phyloP scores from a whole-genome alignment of 805 yeast species.

The Starmerella powellii region DNA sequence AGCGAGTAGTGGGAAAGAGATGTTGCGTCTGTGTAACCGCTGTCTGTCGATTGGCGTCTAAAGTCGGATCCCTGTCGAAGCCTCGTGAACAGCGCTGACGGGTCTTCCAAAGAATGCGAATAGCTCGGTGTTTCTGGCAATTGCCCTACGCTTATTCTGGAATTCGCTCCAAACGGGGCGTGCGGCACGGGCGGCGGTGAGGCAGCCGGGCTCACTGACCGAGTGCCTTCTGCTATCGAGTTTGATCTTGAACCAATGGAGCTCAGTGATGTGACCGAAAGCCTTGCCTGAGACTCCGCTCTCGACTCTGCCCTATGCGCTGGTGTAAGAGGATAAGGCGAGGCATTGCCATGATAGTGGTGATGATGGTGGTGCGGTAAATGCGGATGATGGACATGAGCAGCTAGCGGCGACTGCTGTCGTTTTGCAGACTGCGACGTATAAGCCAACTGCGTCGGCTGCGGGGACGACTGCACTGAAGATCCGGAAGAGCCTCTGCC shows the following conservation, averaged over 20 bases:
- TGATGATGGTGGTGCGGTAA: constrained; percentile 2
- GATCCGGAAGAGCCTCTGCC: neutral
- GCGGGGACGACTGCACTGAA: constrained; percentile 1
- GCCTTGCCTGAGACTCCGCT: constrained; percentile 7
- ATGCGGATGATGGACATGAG: neutral
- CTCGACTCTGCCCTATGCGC: constrained; percentile 13
- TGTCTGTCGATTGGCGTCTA: constrained; percentile 10
- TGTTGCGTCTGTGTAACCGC: constrained; percentile 11
- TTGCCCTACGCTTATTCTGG: neutral
- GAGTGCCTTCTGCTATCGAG: constrained; percentile 5
- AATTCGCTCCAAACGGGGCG: neutral
- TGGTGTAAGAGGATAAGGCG: constrained; percentile 13
- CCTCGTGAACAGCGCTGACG: constrained; percentile 6
- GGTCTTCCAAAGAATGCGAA: constrained; percentile 8
- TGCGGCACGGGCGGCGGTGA: constrained; percentile 7
- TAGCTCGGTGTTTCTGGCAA: neutral
- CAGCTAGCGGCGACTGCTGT: neutral
- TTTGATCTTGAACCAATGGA: constrained; percentile 12
- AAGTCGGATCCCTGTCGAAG: constrained; percentile 12
- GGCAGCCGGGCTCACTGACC: constrained; percentile 9
- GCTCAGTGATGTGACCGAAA: constrained; percentile 9
- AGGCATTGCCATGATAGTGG: neutral
- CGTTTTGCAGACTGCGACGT: neutral
- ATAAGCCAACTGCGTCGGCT: neutral
- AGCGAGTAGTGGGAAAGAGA: constrained; percentile 20